These are phyloP conservation scores for Colletotrichum orbiculare DNA, from an alignment of 2,329 filamentous ascomycete species.

Conservation along the genomic window DNA sequence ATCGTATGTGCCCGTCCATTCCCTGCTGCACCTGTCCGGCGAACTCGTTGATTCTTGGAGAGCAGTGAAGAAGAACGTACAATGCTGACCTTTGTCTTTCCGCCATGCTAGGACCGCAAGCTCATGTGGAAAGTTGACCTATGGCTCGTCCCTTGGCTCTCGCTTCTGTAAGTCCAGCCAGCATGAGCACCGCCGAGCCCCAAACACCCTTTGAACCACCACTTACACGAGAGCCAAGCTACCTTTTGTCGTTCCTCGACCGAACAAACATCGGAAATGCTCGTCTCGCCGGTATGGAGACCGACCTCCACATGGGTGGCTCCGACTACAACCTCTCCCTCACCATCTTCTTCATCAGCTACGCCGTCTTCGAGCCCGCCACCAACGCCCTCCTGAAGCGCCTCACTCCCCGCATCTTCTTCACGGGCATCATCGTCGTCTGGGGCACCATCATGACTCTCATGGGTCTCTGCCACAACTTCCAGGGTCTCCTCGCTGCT, in stretches of 20 bases:
- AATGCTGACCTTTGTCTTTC: conserved; percentile 5
- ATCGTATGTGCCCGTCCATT: conserved; percentile 61
- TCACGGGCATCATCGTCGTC: conserved; percentile 72
- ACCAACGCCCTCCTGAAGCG: conserved; percentile 75
- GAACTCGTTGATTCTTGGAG: not conserved
- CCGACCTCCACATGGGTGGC: conserved; percentile 34
- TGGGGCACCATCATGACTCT: conserved; percentile 54
- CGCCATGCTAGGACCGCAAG: conserved; percentile 64
- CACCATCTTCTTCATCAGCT: conserved; percentile 77
- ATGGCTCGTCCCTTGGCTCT: conserved; percentile 69
- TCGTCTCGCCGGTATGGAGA: conserved; percentile 42
- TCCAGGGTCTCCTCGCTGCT: conserved; percentile 55
- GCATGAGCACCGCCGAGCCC: not conserved
- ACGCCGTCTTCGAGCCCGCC: conserved; percentile 71
- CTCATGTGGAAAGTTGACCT: conserved; percentile 72
- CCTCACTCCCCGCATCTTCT: conserved; percentile 71
- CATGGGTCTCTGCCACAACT: conserved; percentile 60
- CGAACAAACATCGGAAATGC: conserved; percentile 44
- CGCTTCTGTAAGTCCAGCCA: conserved; percentile 37
- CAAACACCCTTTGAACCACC: not conserved
- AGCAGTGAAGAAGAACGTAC: not conserved
- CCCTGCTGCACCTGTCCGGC: not conserved
- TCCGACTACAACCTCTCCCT: conserved; percentile 70
- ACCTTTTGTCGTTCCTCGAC: conserved; percentile 45
- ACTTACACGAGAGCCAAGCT: conserved; percentile 11